These are phyloP conservation scores for Stenocarpella maydis DNA, from an alignment of 2,329 filamentous ascomycete genomes.

Conservation along the genomic window DNA sequence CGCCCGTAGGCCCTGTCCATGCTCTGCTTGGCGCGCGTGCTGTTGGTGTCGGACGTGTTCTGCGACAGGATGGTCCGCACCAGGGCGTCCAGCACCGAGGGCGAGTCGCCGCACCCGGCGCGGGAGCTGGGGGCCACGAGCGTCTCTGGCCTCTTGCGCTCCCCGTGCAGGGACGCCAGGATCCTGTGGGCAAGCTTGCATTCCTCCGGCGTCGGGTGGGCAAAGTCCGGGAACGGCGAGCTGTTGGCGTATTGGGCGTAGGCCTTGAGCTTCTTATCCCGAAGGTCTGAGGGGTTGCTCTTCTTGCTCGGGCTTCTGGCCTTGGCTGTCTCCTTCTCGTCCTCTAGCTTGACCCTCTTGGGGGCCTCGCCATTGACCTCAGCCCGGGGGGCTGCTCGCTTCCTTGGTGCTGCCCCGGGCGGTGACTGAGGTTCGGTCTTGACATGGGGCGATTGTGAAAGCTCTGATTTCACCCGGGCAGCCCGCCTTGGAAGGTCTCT, in stretches of 20 bases:
- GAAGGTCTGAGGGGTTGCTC: constrained; percentile 40
- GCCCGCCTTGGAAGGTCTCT: constrained; percentile 28
- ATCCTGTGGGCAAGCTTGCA: constrained; percentile 73
- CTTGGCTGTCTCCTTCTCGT: constrained; percentile 10
- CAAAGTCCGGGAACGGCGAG: constrained; percentile 74
- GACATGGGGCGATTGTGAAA: not conserved
- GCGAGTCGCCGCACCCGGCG: constrained; percentile 66
- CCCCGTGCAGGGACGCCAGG: constrained; percentile 71
- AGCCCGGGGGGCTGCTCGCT: constrained; percentile 31
- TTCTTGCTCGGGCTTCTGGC: constrained; percentile 32
- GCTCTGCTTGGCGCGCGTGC: constrained; percentile 65
- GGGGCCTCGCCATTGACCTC: constrained; percentile 5
- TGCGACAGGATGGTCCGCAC: constrained; percentile 62
- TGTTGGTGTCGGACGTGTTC: constrained; percentile 62
- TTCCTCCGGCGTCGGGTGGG: constrained; percentile 71
- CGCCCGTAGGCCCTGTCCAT: constrained; percentile 55
- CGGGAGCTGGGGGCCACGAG: constrained; percentile 69
- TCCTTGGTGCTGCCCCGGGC: constrained; percentile 10
- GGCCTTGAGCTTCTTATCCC: constrained; percentile 53
- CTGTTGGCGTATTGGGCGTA: constrained; percentile 50
- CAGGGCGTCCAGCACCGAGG: constrained; percentile 60
- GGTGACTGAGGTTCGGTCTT: constrained; percentile 15
- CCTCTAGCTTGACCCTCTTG: constrained; percentile 30
- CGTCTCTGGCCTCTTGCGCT: constrained; percentile 65
- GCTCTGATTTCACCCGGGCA: constrained; percentile 30